Conservation (phyloP, 2,329 filamentous ascomycete species). For the Didymella pinodella region DNA sequence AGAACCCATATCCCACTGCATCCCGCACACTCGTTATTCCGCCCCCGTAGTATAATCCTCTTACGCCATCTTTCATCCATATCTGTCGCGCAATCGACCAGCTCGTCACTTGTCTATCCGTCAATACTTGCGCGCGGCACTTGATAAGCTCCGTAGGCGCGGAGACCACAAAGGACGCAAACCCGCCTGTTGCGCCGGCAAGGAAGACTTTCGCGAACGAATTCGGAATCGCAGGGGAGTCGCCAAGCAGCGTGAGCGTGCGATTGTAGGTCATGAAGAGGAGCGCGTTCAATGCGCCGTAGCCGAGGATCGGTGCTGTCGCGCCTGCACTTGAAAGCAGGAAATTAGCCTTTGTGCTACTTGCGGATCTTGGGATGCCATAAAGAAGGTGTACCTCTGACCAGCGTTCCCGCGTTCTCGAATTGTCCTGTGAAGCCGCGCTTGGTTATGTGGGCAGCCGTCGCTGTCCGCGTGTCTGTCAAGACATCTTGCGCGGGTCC, state of each 20-base stretch:
- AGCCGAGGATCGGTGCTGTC: constrained; percentile 85
- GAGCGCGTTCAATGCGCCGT: constrained; percentile 88
- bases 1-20: constrained; percentile 94
- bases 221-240: constrained; percentile 31
- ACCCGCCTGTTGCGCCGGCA: constrained; percentile 80
- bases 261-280: constrained; percentile 93
- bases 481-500: constrained; percentile 44
- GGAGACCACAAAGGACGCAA: constrained; percentile 85
- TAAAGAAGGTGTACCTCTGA: constrained; percentile 42
- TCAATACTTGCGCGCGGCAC: constrained; percentile 79
- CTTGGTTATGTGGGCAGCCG: constrained; percentile 9
- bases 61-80: constrained; percentile 65
- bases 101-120: constrained; percentile 55
- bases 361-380: neutral
- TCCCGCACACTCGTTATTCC: constrained; percentile 82
- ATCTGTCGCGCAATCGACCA: constrained; percentile 71
- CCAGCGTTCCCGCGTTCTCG: constrained; percentile 47
- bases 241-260: constrained; percentile 68
- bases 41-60: constrained; percentile 83
- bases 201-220: constrained; percentile 74
- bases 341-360: constrained; percentile 9
- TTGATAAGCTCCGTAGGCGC: constrained; percentile 92
- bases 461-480: constrained; percentile 20
- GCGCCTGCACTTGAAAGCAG: constrained; percentile 63
- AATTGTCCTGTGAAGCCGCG: constrained; percentile 44